phyloP scores from a whole-genome alignment of 139 green algal species.

The Chlamydomonas sphaeroides region DNA sequence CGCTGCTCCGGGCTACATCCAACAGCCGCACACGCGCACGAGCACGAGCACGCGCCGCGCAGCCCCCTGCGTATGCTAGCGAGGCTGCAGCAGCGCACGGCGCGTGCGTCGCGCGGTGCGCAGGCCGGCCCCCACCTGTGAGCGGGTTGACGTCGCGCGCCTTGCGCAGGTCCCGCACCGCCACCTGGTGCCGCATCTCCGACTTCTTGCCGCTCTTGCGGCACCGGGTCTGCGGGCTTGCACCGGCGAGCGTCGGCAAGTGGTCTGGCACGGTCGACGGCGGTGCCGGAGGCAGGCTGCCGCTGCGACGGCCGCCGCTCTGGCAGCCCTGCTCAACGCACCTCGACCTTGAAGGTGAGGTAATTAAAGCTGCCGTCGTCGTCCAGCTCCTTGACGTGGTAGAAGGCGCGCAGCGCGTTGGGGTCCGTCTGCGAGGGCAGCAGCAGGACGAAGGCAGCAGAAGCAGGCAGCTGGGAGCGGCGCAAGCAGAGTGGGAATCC shows the following conservation, averaged over 20 bases:
- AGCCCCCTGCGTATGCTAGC: too few relatives aligned
- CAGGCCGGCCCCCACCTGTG: neutral
- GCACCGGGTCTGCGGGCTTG: too few relatives aligned
- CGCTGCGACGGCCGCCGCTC: too few relatives aligned
- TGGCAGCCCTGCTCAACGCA: too few relatives aligned
- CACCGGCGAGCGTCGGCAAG: too few relatives aligned
- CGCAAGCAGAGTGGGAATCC: neutral
- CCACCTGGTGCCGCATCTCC: neutral
- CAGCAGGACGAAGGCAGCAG: neutral
- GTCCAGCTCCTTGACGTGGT: neutral
- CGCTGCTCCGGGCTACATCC: too few relatives aligned
- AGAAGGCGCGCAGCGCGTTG: neutral
- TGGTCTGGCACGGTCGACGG: too few relatives aligned
- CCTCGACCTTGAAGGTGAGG: neutral
- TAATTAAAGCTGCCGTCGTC: neutral
- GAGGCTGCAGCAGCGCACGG: too few relatives aligned
- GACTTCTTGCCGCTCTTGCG: neutral
- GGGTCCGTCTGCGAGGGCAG: constrained; percentile 5
- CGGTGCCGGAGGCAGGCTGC: too few relatives aligned
- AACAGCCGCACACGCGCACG: too few relatives aligned
- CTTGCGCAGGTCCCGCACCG: neutral
- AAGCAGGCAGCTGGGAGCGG: neutral
- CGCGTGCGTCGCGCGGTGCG: too few relatives aligned
- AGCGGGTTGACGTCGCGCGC: neutral
- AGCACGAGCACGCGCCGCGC: too few relatives aligned